phyloP scores from a whole-genome alignment of 2,329 filamentous ascomycete genomes.

The Coleophoma eucalyptorum region DNA sequence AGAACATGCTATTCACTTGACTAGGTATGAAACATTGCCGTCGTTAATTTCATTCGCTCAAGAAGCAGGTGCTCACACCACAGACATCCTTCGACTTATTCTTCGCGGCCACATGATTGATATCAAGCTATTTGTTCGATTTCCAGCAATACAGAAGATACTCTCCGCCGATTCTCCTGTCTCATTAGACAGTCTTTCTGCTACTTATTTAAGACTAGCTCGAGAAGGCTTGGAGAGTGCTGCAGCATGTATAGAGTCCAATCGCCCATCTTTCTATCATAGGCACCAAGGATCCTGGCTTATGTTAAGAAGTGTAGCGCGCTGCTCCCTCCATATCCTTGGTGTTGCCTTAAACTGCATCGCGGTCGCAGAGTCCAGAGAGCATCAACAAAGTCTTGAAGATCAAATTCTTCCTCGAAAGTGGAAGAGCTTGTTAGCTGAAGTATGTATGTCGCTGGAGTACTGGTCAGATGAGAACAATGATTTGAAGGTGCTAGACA shows the following conservation, averaged over 20 bases:
- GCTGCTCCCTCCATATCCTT: not conserved
- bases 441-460: not conserved
- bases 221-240: not conserved
- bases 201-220: not conserved
- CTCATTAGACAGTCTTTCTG: not conserved
- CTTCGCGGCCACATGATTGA: not conserved
- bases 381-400: not conserved
- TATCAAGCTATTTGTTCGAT: not conserved
- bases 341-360: not conserved
- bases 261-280: not conserved
- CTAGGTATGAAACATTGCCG: conserved; percentile 1
- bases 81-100: not conserved
- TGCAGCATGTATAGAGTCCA: not conserved
- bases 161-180: not conserved
- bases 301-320: not conserved
- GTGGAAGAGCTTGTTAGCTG: not conserved
- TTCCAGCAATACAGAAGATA: not conserved
- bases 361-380: not conserved
- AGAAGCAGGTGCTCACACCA: not conserved
- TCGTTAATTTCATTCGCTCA: not conserved
- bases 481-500: not conserved
- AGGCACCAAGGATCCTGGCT: conserved; percentile 1
- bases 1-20: no score
- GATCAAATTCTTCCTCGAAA: not conserved
- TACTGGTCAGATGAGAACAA: not conserved